Percentiles rank a stretch among this genome's conserved stretches.
Evolutionary conservation across 1,284 basidiomycete species (phyloP).

Genomic region (Boletus sp.): DNA sequence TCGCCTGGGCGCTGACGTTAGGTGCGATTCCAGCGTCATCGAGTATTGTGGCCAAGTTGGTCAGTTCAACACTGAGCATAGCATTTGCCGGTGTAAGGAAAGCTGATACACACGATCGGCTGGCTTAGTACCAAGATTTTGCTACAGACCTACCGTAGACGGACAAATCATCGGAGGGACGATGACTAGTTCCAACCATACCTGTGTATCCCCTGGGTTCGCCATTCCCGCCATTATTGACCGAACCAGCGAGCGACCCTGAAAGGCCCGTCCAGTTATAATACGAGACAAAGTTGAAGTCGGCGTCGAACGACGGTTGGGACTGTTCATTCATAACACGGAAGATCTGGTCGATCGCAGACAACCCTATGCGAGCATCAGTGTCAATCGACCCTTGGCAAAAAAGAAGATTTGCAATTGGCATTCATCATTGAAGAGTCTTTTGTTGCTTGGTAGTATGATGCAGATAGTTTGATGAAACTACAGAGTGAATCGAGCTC

Average conservation of each 20-base stretch:
- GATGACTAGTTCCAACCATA: conserved; percentile 69
- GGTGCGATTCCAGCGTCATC: conserved; percentile 45
- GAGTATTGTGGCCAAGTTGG: conserved; percentile 56
- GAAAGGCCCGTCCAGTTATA: conserved; percentile 75
- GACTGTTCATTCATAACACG: conserved; percentile 74
- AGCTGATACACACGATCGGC: conserved; percentile 38
- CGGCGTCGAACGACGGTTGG: conserved; percentile 61
- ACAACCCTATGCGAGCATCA: conserved; percentile 45
- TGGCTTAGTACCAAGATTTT: not conserved
- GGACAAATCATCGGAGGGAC: conserved; percentile 72
- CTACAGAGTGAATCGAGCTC: conserved; percentile 73
- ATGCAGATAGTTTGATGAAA: conserved; percentile 71
- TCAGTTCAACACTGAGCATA: conserved; percentile 72
- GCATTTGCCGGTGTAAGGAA: conserved; percentile 76
- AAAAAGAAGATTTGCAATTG: conserved; percentile 46
- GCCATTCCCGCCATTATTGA: conserved; percentile 62
- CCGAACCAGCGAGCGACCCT: conserved; percentile 54
- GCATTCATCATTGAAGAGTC: conserved; percentile 68
- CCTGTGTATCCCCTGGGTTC: conserved; percentile 65
- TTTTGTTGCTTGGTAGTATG: conserved; percentile 65
- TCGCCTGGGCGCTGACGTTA: conserved; percentile 53
- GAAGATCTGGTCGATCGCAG: conserved; percentile 70
- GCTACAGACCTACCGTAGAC: conserved; percentile 48
- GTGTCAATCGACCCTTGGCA: not conserved
- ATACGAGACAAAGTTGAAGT: conserved; percentile 70